A percentile compares a stretch with the other conserved stretches of the same genome.
phyloP scores from a whole-genome alignment of 345 rosid species.

The Linum trigynum region DNA sequence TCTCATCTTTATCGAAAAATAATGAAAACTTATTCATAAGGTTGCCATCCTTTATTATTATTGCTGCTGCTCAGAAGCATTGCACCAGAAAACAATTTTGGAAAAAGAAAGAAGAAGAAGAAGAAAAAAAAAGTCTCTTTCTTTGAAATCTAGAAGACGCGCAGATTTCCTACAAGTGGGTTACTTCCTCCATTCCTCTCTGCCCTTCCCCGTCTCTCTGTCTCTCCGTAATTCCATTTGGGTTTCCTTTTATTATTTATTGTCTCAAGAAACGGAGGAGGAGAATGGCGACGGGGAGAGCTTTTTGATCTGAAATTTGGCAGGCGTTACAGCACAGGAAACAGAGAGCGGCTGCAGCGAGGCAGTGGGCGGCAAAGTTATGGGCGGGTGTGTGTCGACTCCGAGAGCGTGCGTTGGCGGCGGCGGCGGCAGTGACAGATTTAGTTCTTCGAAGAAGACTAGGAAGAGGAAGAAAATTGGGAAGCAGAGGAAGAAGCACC shows the following conservation, averaged over 20 bases:
- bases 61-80: too few species aligned
- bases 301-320: not conserved
- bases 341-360: too few species aligned
- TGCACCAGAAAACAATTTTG: too few species aligned
- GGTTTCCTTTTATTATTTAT: too few species aligned
- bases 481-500: slow-evolving; percentile 21
- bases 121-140: not conserved
- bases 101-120: not conserved
- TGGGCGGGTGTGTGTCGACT: slow-evolving; percentile 83
- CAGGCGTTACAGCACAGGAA: not conserved
- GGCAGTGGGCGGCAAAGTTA: slow-evolving; percentile 8
- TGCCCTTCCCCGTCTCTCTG: not conserved
- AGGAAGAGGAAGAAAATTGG: slow-evolving; percentile 36
- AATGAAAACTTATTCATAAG: not conserved
- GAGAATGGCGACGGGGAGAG: not conserved
- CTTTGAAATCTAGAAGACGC: not conserved
- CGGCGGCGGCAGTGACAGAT: slow-evolving; percentile 30
- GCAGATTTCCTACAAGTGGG: not conserved
- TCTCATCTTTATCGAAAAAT: not conserved
- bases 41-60: not conserved
- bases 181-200: not conserved
- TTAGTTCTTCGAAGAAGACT: slow-evolving; percentile 42
- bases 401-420: slow-evolving; percentile 63
- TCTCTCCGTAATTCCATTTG: too few species aligned
- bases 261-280: not conserved